Evolutionary conservation across 305 asterid genomes (phyloP).

Genomic region (Withania somnifera): DNA sequence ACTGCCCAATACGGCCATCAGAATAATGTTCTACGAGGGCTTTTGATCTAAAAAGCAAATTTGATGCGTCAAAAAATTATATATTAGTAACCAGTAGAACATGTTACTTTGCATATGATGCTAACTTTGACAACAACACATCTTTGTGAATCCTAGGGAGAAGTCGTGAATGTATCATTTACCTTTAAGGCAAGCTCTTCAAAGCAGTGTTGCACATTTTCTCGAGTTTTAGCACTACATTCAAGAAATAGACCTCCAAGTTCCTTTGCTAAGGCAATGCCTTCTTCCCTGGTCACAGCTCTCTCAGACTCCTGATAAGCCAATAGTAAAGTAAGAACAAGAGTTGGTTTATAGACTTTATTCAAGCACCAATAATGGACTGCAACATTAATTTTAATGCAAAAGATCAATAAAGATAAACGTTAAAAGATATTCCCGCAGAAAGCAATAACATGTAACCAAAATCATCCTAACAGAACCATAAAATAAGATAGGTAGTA

Average conservation of each 20-base stretch:
- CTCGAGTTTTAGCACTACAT: conserved; percentile 85
- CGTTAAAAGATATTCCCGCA: not conserved
- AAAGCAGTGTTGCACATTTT: conserved; percentile 71
- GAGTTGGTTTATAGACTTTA: not conserved
- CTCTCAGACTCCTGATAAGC: conserved; percentile 66
- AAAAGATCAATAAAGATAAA: not conserved
- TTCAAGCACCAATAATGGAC: not conserved
- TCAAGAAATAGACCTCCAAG: conserved; percentile 70
- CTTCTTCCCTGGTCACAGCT: conserved; percentile 79
- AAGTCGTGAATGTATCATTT: not conserved
- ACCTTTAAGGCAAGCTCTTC: conserved; percentile 77
- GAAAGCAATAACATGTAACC: not conserved
- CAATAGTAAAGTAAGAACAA: not conserved
- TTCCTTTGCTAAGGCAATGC: conserved; percentile 61
- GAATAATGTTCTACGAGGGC: not conserved
- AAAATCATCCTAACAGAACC: not conserved
- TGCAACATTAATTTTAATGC: not conserved
- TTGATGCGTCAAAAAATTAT: not conserved
- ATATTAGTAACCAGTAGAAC: not conserved
- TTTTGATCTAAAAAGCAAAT: not conserved
- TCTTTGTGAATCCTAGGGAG: not conserved
- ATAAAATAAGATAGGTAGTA: not conserved
- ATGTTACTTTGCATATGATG: not conserved
- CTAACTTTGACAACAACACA: not conserved
- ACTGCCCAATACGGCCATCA: not conserved